Percentiles rank a stretch among this genome's conserved stretches.
Conservation (phyloP, 1,284 basidiomycete species). For the Ganoderma resinaceum region DNA sequence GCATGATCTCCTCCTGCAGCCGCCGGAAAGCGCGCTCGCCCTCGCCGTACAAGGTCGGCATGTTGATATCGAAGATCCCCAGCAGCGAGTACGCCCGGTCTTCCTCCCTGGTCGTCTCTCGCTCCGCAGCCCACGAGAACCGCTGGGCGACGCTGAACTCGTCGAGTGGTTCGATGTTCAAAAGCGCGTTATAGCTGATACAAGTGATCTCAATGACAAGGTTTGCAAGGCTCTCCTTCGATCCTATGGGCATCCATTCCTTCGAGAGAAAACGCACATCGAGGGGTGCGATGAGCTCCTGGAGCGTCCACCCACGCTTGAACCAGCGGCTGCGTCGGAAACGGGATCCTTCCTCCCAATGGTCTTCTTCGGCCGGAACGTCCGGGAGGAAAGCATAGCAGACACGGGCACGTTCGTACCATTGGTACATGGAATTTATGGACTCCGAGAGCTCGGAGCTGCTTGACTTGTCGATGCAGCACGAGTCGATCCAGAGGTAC, state of each 20-base stretch:
- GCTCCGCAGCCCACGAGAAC: background rate
- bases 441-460: background rate
- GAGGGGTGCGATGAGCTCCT: background rate
- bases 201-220: background rate
- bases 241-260: background rate
- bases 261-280: background rate
- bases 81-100: slow-evolving; percentile 1
- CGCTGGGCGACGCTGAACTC: background rate
- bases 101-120: background rate
- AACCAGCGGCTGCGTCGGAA: background rate
- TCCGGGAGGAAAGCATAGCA: background rate
- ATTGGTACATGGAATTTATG: background rate
- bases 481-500: background rate
- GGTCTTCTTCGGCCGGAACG: background rate
- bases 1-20: background rate
- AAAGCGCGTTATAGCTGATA: background rate
- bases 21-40: background rate
- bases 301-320: background rate
- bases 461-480: background rate
- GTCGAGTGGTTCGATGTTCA: background rate
- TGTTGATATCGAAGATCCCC: background rate
- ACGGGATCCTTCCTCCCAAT: background rate
- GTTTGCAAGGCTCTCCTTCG: background rate
- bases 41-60: background rate
- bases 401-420: background rate